A percentile compares a stretch with the other conserved stretches of the same genome.
These are phyloP conservation scores for Neoarthrinium moseri DNA, from an alignment of 2,329 filamentous ascomycete genomes.

Conservation along the genomic window DNA sequence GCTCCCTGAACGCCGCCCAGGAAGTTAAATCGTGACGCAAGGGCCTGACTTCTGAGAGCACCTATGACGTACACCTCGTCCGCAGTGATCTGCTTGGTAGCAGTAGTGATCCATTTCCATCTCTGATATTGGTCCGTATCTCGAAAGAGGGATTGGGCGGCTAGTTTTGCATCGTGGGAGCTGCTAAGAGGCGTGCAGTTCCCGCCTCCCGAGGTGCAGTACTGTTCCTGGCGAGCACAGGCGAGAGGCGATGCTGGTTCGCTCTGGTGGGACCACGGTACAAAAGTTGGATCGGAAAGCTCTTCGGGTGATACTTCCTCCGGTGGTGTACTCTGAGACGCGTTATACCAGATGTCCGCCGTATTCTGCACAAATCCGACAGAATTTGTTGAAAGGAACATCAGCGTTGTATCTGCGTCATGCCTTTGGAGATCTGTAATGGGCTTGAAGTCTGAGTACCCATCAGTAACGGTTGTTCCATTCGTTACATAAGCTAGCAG, in stretches of 20 bases:
- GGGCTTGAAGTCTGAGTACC: no score
- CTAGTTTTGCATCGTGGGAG: background rate
- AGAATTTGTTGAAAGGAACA: background rate
- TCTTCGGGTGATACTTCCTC: background rate
- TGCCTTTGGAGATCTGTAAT: background rate
- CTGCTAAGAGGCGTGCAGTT: constrained; percentile 4
- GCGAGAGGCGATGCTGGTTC: constrained; percentile 5
- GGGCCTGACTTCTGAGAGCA: background rate
- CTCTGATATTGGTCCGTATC: background rate
- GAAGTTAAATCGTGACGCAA: background rate
- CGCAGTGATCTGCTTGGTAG: background rate
- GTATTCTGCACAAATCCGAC: background rate
- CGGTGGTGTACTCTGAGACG: background rate
- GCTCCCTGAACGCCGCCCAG: background rate
- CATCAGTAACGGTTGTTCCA: no score
- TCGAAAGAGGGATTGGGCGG: constrained; percentile 1
- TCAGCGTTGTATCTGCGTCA: background rate
- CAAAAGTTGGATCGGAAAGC: no score
- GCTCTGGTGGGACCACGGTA: background rate
- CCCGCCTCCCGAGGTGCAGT: background rate
- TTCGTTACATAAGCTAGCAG: no score
- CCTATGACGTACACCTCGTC: background rate
- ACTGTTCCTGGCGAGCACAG: constrained; percentile 1
- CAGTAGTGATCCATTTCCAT: background rate
- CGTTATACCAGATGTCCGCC: constrained; percentile 6